Base-by-base conservation (phyloP, 805 yeast species). In the Lipomyces sp. region DNA sequence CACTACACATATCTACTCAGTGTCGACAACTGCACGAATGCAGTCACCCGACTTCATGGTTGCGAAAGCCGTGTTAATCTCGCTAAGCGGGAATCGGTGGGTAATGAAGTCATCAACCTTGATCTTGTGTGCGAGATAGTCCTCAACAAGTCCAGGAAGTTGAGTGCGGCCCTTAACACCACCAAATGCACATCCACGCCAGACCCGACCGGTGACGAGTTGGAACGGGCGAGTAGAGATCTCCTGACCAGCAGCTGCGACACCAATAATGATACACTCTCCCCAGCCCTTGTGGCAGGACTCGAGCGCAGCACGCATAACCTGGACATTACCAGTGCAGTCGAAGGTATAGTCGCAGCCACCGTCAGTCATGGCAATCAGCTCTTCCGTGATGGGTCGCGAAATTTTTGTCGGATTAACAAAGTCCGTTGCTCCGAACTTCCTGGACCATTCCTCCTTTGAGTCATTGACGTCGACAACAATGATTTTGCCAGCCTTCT, bases 251-350 rank as follows among this genome's bases (percentile, higher is more conserved):
- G 98, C 97, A 73, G 97, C 97, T 58, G 99, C 99, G 73, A 95
- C 99, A 79, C 99, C 99, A 77, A 95, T 95, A 75, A 95, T 83
- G 73, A 94, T 85, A 30, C 97, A 92, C 77, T 88, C 87, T 80
- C 99, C 99, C 98, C 99, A 95, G 72, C 99, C 99, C 81, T 93
- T 94, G 83, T 95, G 98, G 79, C 97, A 92, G 30, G 97, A 90
- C 83, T 95, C 98, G 72, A 95, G 84, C 35, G 99, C 99, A 76
- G 87, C 83, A 82, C 98, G 88, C 99, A 95, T 95, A 59, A 95
- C 98, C 57, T 85, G 80, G 69, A 88, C 93, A 77, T 94, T 95
- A 82, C 99, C 99, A 62, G 99, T 95, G 83, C 98, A 93, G 83
- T 95, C 99, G 76, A 95, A 95, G 37, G 99, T 93, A 82, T 78